Base-by-base conservation (phyloP, 305 asterid species). In the Solanum hybrid region DNA sequence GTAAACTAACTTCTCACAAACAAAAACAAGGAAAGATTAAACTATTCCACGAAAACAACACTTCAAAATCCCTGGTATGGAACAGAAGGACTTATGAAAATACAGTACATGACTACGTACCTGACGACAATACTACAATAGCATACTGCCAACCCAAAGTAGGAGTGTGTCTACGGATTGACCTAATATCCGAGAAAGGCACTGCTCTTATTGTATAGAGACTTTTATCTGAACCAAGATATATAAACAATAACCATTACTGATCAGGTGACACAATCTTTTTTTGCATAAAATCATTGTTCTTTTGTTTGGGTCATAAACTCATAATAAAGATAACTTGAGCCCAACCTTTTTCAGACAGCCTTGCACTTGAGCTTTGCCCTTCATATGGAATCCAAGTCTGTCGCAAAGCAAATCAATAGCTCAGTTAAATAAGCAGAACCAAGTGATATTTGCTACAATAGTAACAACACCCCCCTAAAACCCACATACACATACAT, bases 341-440 rank as follows among this genome's bases (percentile, higher is more conserved):
- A 73, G 74, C 89, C 92, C 80, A 90, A 98, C 99, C 99, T 95
- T 93, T 96, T 92, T 97, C 99, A 20, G 99, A 93, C 92, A 97
- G 93, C 93, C 95, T 94, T 29, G 98, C 93, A 92, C 92, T 95
- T 51, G 99, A 96, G 90, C 92, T 94, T 90, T 95, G 98, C 78
- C 99, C 99, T 95, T 98, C 96, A 95, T 97, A 98, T 28, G 99
- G 99, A 89, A 95, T 95, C 99, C 99, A 98, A 57, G 99, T 96
- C 99, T 98, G 91, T 77, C 89, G 69, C 20, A 69, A 42, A 89
- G 29, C 46, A 84, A 75, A 61, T 35, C 46, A 14, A 86, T 14
- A 37, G 57, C 33, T 86, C 88, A 33, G 51, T 61, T 22, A 86
- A 84, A 33, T 61, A 61, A 74, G 14, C 88, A 86, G 88, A 86